Evolutionary conservation across 305 asterid species (phyloP), one percentile per base, ranked within the genome.

Genomic region (Fraxinus baroniana): DNA sequence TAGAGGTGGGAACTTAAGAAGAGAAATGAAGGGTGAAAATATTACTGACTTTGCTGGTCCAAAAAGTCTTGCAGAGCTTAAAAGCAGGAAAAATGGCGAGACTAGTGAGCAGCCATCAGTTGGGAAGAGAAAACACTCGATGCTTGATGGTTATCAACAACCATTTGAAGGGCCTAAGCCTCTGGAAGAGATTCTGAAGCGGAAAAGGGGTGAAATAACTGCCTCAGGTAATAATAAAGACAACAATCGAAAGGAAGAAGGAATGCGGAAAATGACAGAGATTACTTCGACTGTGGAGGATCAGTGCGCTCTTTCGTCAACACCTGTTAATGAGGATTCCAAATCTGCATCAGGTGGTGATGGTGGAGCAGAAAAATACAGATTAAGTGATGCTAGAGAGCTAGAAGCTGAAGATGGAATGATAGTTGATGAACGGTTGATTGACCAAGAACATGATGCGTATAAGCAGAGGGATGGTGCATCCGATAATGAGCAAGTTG

Each of bases 121-220:
- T 24, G 96, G 97, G 52, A 95, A 95, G 90, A 91, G 98, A 78
- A 95, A 91, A 82, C 89, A 82, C 80, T 70, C 79, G 68, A 76
- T 76, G 80, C 57, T 5, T 55, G 94, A 89, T 80, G 86, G 66
- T 76, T 79, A 83, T 82, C 90, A 89, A 79, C 87, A 82, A 76
- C 87, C 97, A 26, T 95, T 92, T 81, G 95, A 95, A 77, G 98
- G 97, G 62, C 98, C 98, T 60, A 92, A 86, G 96, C 95, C 98
- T 18, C 89, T 93, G 46, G 81, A 89, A 78, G 97, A 93, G 90
- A 93, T 95, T 84, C 86, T 95, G 85, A 95, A 91, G 90, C 92
- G 94, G 74, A 95, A 95, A 89, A 89, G 87, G 86, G 86, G 93
- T 74, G 95, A 82, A 83, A 84, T 71, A 33, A 75, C 55, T 75